phyloP scores from a whole-genome alignment of 2,329 filamentous ascomycete species.

The Aureobasidium lini region DNA sequence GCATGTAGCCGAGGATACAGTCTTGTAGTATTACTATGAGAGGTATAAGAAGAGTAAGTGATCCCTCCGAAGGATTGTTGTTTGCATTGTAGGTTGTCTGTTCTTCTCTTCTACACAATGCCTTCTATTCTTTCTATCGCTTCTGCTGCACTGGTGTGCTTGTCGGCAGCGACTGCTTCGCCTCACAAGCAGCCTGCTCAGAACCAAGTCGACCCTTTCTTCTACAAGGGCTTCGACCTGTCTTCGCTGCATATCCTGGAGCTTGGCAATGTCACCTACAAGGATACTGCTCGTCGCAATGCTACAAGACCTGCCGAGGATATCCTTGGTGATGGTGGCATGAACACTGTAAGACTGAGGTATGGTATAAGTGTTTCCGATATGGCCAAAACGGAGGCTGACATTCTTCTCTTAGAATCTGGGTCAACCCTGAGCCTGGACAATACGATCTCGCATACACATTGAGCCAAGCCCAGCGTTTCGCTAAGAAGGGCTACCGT shows the following conservation, averaged over 20 bases:
- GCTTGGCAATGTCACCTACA: conserved; percentile 7
- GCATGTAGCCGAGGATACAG: background rate
- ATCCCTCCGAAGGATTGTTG: background rate
- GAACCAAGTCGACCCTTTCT: background rate
- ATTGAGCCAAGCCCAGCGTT: conserved; percentile 27
- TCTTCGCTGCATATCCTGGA: conserved; percentile 14
- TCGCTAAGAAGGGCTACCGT: conserved; percentile 29
- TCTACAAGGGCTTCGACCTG: conserved; percentile 16
- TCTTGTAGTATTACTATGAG: background rate
- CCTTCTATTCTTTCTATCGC: conserved; percentile 1
- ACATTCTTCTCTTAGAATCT: conserved; percentile 17
- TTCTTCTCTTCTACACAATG: background rate
- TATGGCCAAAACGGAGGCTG: background rate
- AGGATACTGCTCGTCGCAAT: background rate
- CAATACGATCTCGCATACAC: conserved; percentile 29
- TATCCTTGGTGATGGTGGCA: conserved; percentile 24
- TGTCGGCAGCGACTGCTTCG: background rate
- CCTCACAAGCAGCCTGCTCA: background rate
- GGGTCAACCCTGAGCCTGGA: conserved; percentile 23
- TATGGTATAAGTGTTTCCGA: background rate
- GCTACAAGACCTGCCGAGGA: conserved; percentile 20
- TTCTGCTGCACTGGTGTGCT: background rate
- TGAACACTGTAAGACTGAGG: conserved; percentile 27
- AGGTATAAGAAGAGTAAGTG: background rate
- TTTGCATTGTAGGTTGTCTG: background rate